Base-by-base conservation (phyloP, 495 filamentous ascomycete species). In the Aspergillus indologenus region DNA sequence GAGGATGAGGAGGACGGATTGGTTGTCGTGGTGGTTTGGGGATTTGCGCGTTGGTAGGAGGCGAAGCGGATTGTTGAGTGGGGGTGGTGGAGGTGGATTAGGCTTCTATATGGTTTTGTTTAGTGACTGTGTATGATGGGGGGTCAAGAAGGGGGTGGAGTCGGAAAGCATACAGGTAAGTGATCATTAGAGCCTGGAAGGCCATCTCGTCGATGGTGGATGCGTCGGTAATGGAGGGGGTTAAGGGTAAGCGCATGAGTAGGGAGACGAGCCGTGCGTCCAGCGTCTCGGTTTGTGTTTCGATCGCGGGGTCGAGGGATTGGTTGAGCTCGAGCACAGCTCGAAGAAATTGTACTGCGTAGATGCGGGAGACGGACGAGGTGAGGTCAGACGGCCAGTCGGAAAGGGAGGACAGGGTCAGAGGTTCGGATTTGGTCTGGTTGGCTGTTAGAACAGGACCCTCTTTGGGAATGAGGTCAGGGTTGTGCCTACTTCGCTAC, bases 101-200 rank as follows among this genome's bases (percentile, higher is more conserved):
- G 79, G n/a, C 81, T 81, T 72, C 68, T 72, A 15, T n/a, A 19
- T 5, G 12, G 43, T 17, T 2, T 1, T 60, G 50, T 59, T 42
- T 40, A 40, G 34, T 49, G 34, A 1, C 17, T 53, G 21, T 31
- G 17, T 57, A 21, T 47, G 34, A 11, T 48, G 20, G 8, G 9
- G 4, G 15, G 45, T 1, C 8, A 48, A 47, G 21, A 20, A 23
- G 18, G 17, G 18, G 22, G 14, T 20, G 42, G 34, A 15, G 19
- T n/a, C 21, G 34, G 15, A 15, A 14, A 8, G 34, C 57, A 29
- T 45, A 71, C 63, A 70, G 59, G 42, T 69, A 68, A 23, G 61
- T 62, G 49, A 89, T 85, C 81, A 91, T 89, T 64, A 90, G 84
- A 4, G 88, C 88, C 62, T 92, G 89, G 73, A 92, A 91, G 61